Base-by-base conservation (phyloP, 2,329 filamentous ascomycete genomes). In the Colletotrichum musicola region DNA sequence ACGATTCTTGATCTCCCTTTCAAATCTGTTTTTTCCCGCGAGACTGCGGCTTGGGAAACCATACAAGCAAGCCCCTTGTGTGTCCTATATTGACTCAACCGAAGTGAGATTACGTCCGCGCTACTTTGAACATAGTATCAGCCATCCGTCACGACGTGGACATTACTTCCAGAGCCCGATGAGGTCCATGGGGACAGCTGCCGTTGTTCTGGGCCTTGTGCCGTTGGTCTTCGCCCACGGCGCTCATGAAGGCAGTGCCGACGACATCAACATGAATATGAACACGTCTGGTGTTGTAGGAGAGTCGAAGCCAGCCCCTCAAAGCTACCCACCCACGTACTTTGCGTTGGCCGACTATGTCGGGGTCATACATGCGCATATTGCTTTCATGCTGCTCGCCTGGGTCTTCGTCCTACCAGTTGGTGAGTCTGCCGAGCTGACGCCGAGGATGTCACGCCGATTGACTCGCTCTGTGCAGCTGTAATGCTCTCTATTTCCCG, bases 401-500 rank as follows among this genome's bases (percentile, higher is more conserved):
- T 96, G 93, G 93, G 84, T 92, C 42, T 85, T 95, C 62, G 76
- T 92, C 56, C 84, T 95, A 62, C 93, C 93, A 58, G 78, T 92
- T 68, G 90, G 93, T 92, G 84, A 81, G 89, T 81, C 63, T 25
- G 16, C 40, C 51, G 22, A 56, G 49, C 16, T 54, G 27, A n/a
- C 27, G 30, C 18, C 54, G 27, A 53, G 38, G n/a, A 20, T 27
- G 54, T 60, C 46, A 22, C 30, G 25, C 53, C 50, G 42, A 25
- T 63, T 70, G 30, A 69, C 50, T 59, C 44, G 56, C 35, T 16
- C 14, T 25, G 49, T 66, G 18, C 73, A 96, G 93, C 89, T 72
- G 90, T 97, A 56, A 93, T 98, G 90, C 85, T 98, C 71, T 97
- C 94, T 63, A 84, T 97, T 71, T 91, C 92, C 42, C 89, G 88